Conservation (phyloP, 106 monocot genomes). For the Dactylorhiza incarnata region DNA sequence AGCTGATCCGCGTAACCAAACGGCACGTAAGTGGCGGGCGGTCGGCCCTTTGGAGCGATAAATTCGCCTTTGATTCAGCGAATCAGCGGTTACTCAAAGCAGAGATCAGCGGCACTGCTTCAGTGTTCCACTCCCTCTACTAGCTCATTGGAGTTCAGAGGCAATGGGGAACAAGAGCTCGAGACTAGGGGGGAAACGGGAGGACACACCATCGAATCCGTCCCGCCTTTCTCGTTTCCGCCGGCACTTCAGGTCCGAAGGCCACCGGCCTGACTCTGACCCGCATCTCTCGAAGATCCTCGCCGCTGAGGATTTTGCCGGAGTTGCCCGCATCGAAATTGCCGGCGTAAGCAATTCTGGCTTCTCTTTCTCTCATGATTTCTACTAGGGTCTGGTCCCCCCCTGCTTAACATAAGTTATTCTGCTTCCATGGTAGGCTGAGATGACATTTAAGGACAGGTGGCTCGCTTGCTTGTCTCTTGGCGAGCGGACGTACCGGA, state of each 20-base stretch:
- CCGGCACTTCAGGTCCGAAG: constrained; percentile 22
- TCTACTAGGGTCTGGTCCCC: not conserved
- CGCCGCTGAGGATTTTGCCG: constrained; percentile 49
- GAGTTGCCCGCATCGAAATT: constrained; percentile 64
- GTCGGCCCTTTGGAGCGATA: too few species aligned
- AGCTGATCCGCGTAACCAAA: too few species aligned
- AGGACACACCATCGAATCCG: not conserved
- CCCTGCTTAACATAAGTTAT: not conserved
- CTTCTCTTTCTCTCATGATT: not conserved
- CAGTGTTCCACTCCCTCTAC: not conserved
- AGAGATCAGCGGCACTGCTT: not conserved
- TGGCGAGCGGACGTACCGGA: constrained; percentile 76
- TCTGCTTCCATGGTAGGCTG: constrained; percentile 36
- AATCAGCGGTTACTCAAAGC: not conserved
- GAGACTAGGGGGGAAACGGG: not conserved
- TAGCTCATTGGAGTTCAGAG: not conserved
- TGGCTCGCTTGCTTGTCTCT: constrained; percentile 79
- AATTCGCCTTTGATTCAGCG: too few species aligned
- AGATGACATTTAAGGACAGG: constrained; percentile 77
- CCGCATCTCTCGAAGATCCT: constrained; percentile 14
- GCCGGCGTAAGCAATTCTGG: constrained; percentile 20
- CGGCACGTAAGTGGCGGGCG: too few species aligned
- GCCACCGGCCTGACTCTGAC: constrained; percentile 4
- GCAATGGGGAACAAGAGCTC: constrained; percentile 57
- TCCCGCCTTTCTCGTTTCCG: constrained; percentile 38